Conservation (phyloP, 2,329 filamentous ascomycete species). For the Trichophyton rubrum region DNA sequence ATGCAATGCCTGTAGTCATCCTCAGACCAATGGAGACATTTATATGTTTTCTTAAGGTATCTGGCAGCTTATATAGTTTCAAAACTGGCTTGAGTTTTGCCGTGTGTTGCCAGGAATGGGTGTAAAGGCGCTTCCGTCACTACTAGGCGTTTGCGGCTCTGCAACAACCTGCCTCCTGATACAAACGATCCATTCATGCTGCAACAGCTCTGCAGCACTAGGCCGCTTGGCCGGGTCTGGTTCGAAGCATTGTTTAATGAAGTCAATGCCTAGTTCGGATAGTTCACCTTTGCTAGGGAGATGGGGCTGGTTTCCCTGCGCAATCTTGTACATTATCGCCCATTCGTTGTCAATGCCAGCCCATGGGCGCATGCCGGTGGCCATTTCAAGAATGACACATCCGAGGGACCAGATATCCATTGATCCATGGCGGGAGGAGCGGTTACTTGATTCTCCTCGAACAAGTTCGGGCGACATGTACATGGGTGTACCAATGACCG, state of each 20-base stretch:
- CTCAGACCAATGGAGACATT: not conserved
- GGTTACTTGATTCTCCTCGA: constrained; percentile 68
- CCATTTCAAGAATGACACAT: constrained; percentile 87
- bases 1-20: not conserved
- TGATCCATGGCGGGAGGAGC: constrained; percentile 59
- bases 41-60: not conserved
- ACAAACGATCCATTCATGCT: constrained; percentile 73
- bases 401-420: constrained; percentile 53
- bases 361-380: constrained; percentile 87
- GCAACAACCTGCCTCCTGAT: constrained; percentile 38
- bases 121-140: constrained; percentile 19
- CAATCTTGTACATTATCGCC: constrained; percentile 99
- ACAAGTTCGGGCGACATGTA: constrained; percentile 99
- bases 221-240: constrained; percentile 67
- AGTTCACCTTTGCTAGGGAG: constrained; percentile 73
- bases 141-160: constrained; percentile 29
- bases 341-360: constrained; percentile 94
- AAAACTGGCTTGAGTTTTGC: constrained; percentile 16
- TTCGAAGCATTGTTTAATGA: constrained; percentile 74
- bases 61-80: not conserved
- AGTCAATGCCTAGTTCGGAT: constrained; percentile 72
- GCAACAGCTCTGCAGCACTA: constrained; percentile 74
- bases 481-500: constrained; percentile 97
- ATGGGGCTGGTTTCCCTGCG: constrained; percentile 84
- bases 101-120: constrained; percentile 11